A percentile compares a stretch with the other conserved stretches of the same genome.
phyloP scores from a whole-genome alignment of 805 yeast genomes.

The Groenewaldozyma salmanticensis region DNA sequence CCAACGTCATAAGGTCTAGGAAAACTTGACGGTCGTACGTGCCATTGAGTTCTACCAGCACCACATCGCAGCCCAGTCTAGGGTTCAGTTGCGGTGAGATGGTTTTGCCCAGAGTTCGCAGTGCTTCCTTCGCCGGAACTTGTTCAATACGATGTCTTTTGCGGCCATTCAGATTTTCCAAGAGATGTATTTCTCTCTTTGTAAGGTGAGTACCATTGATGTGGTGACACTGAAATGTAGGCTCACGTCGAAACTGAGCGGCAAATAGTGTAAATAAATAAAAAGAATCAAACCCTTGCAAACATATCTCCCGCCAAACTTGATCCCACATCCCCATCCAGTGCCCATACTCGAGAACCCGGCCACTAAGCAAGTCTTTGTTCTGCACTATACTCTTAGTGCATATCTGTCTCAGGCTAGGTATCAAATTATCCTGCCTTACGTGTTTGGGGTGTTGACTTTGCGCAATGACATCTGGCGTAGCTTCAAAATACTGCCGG shows the following conservation, averaged over 20 bases:
- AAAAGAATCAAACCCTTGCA: conserved; percentile 12
- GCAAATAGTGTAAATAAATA: conserved; percentile 10
- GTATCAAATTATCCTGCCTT: not conserved
- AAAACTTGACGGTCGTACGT: not conserved
- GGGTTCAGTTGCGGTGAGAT: not conserved
- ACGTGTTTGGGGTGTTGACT: too few relatives aligned
- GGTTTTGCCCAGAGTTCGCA: not conserved
- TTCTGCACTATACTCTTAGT: not conserved
- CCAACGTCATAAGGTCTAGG: conserved; percentile 3
- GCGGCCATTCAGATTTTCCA: not conserved
- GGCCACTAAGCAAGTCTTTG: conserved; percentile 1
- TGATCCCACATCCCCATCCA: conserved; percentile 10
- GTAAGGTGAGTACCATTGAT: not conserved
- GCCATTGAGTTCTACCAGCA: conserved; percentile 9
- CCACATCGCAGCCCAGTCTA: too few relatives aligned
- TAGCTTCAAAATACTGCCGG: not conserved
- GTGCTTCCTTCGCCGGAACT: conserved; percentile 1
- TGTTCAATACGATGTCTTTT: conserved; percentile 13
- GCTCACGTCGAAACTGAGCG: conserved; percentile 6
- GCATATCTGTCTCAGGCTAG: not conserved
- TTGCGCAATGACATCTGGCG: not conserved
- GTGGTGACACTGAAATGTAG: conserved; percentile 10
- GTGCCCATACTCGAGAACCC: conserved; percentile 3
- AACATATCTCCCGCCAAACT: conserved; percentile 13
- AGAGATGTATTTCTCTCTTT: conserved; percentile 1